These are phyloP conservation scores for Vitellaria paradoxa DNA, from an alignment of 179 eudicot genomes.

Conservation along the genomic window DNA sequence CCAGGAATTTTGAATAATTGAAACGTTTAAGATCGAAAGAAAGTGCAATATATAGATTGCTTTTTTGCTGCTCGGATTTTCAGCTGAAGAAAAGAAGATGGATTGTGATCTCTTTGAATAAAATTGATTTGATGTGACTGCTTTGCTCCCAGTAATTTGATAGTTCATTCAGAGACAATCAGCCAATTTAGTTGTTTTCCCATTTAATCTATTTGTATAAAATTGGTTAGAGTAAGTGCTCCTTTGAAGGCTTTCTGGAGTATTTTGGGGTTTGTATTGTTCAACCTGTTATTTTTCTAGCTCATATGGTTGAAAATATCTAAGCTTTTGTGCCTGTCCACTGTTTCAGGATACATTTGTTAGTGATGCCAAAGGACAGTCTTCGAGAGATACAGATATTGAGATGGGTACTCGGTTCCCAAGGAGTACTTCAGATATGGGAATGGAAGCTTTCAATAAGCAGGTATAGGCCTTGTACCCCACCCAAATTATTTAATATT, in stretches of 20 bases:
- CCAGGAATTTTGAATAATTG: not conserved
- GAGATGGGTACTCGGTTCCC: slow-evolving; percentile 47
- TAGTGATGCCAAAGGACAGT: slow-evolving; percentile 28
- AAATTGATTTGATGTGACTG: not conserved
- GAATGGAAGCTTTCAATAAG: slow-evolving; percentile 51
- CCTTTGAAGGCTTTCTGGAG: not conserved
- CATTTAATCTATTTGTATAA: not conserved
- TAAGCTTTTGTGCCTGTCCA: not conserved
- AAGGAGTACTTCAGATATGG: slow-evolving; percentile 43
- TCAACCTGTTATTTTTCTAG: not conserved
- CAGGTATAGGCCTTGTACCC: slow-evolving; percentile 26
- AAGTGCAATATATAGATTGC: not conserved
- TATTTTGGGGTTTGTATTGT: not conserved
- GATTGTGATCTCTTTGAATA: not conserved
- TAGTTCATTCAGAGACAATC: not conserved
- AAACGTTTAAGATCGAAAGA: not conserved
- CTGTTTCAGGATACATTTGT: slow-evolving; percentile 46
- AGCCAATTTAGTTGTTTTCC: not conserved
- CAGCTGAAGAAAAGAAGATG: not conserved
- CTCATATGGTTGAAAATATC: not conserved
- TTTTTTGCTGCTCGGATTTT: not conserved
- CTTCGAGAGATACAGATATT: slow-evolving; percentile 32
- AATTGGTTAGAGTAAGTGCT: not conserved
- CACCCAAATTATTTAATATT: not conserved
- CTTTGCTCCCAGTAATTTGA: not conserved